A percentile compares a stretch with the other conserved stretches of the same genome.
phyloP scores from a whole-genome alignment of 129 eudicot species.

The Saussurea involucrata region DNA sequence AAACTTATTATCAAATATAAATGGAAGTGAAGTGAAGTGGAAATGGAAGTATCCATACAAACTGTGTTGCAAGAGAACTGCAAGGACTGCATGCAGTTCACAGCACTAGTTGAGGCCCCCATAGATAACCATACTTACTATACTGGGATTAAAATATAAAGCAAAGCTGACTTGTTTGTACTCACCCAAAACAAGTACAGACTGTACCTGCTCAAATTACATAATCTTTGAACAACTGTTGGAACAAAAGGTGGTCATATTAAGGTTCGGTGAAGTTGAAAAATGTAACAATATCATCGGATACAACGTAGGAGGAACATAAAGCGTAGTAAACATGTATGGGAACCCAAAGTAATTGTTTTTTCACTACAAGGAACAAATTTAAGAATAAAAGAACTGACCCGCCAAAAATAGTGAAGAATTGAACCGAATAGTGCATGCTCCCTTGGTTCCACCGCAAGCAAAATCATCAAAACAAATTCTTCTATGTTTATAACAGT shows the following conservation, averaged over 20 bases:
- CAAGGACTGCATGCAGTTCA: too few relatives aligned
- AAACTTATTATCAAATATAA: too few relatives aligned
- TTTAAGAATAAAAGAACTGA: slow-evolving; percentile 37
- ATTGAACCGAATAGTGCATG: slow-evolving; percentile 23
- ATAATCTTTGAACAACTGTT: slow-evolving; percentile 5
- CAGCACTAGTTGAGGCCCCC: neutral
- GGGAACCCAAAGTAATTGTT: slow-evolving; percentile 19
- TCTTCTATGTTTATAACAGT: too few relatives aligned
- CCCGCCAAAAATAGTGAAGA: slow-evolving; percentile 44
- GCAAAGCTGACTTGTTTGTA: neutral
- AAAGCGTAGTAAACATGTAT: too few relatives aligned
- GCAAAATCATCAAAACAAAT: slow-evolving; percentile 8
- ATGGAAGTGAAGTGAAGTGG: too few relatives aligned
- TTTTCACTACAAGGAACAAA: slow-evolving; percentile 22
- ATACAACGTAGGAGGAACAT: too few relatives aligned
- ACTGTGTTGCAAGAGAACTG: too few relatives aligned
- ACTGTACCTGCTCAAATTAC: slow-evolving; percentile 2
- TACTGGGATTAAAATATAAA: neutral
- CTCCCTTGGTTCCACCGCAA: slow-evolving; percentile 23
- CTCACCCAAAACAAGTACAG: neutral
- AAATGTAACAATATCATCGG: slow-evolving; percentile 20
- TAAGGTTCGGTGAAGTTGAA: slow-evolving; percentile 10
- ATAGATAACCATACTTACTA: neutral
- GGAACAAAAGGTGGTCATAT: slow-evolving; percentile 16
- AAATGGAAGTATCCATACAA: too few relatives aligned